A percentile compares a stretch with the other conserved stretches of the same genome.
These are phyloP conservation scores for Boletellus deceptivus DNA, from an alignment of 1,284 basidiomycete species.

Conservation along the genomic window DNA sequence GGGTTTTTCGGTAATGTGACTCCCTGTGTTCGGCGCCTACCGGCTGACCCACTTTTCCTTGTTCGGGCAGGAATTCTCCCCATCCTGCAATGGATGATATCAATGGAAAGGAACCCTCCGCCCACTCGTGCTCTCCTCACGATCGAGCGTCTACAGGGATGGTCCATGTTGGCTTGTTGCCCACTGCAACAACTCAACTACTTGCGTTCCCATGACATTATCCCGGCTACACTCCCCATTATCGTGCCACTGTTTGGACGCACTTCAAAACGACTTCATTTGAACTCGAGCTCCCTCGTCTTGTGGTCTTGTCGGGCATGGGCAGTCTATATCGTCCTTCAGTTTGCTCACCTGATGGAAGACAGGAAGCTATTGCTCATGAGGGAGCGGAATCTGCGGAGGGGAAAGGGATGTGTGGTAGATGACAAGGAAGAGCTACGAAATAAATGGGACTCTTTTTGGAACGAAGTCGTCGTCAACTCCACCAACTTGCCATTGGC, in stretches of 20 bases:
- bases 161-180: slow-evolving; percentile 82
- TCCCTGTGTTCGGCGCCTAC: background rate
- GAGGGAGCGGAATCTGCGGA: slow-evolving; percentile 54
- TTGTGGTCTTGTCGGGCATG: slow-evolving; percentile 77
- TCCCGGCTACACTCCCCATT: slow-evolving; percentile 51
- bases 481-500: slow-evolving; percentile 77
- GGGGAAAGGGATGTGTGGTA: slow-evolving; percentile 49
- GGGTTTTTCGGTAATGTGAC: slow-evolving; percentile 67
- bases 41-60: background rate
- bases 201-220: slow-evolving; percentile 60
- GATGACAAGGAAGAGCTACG: slow-evolving; percentile 57
- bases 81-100: slow-evolving; percentile 75
- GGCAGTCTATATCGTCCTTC: slow-evolving; percentile 72
- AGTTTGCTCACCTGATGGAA: slow-evolving; percentile 68
- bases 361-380: slow-evolving; percentile 58
- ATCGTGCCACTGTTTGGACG: slow-evolving; percentile 42
- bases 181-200: slow-evolving; percentile 80
- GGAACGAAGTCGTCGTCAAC: slow-evolving; percentile 74
- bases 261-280: slow-evolving; percentile 39
- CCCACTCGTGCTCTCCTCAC: slow-evolving; percentile 67
- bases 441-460: slow-evolving; percentile 65
- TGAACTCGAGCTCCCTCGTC: slow-evolving; percentile 49
- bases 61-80: slow-evolving; percentile 60
- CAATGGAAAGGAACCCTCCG: slow-evolving; percentile 64
- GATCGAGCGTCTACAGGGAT: slow-evolving; percentile 79